phyloP scores from a whole-genome alignment of 148 eudicot genomes.

The Camellia japonica region DNA sequence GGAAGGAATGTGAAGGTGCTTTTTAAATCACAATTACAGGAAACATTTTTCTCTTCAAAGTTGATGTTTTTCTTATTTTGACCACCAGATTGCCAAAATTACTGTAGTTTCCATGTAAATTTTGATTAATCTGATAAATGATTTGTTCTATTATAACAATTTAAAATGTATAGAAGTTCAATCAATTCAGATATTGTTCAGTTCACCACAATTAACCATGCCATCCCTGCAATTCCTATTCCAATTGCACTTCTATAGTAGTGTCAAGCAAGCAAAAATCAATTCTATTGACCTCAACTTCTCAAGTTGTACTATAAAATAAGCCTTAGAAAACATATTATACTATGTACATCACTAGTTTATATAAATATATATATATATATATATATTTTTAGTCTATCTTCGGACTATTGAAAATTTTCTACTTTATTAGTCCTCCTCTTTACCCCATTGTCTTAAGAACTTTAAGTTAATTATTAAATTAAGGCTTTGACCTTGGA shows the following conservation, averaged over 20 bases:
- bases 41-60: too few species aligned
- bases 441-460: not conserved
- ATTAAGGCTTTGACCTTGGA: not conserved
- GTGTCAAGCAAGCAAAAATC: too few species aligned
- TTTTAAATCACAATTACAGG: too few species aligned
- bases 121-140: not conserved
- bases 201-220: not conserved
- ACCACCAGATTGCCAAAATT: not conserved
- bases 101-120: not conserved
- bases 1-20: too few species aligned
- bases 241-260: not conserved
- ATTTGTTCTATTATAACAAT: not conserved
- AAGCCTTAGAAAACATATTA: not conserved
- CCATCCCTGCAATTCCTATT: not conserved
- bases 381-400: not conserved
- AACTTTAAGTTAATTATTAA: not conserved
- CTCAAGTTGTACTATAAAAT: too few species aligned
- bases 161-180: not conserved
- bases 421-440: not conserved
- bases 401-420: not conserved
- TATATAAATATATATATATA: not conserved
- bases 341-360: not conserved
- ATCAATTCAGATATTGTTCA: not conserved
- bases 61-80: too few species aligned
- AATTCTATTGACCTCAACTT: not conserved